phyloP scores from a whole-genome alignment of 108 stramenopile species.

The Stephanodiscus triporus region DNA sequence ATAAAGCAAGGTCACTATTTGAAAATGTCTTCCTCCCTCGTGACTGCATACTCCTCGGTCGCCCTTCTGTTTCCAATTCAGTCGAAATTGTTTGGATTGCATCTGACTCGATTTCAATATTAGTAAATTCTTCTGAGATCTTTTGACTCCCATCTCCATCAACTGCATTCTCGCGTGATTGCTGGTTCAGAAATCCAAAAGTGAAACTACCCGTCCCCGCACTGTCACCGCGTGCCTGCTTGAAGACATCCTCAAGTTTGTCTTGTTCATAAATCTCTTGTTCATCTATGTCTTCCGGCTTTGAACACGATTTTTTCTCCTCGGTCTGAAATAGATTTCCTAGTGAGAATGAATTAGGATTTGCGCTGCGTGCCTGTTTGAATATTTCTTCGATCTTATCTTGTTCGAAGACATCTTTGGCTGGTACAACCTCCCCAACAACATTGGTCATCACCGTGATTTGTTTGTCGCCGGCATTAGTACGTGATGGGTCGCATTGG shows the following conservation, averaged over 20 bases:
- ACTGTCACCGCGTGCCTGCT: conserved; percentile 58
- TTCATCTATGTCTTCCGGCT: conserved; percentile 2
- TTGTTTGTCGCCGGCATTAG: neutral
- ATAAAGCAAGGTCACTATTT: conserved; percentile 49
- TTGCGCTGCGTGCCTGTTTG: neutral
- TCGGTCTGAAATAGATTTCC: conserved; percentile 10
- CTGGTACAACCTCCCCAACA: conserved; percentile 4
- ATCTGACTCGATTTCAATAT: neutral
- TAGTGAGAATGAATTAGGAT: neutral
- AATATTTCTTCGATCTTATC: conserved; percentile 7
- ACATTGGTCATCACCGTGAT: neutral
- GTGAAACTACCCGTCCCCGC: conserved; percentile 43
- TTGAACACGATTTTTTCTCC: neutral
- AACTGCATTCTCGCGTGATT: neutral
- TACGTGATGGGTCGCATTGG: neutral
- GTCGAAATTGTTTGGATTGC: neutral
- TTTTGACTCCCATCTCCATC: neutral
- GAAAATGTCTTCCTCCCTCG: conserved; percentile 40
- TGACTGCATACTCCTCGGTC: neutral
- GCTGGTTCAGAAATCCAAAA: conserved; percentile 29
- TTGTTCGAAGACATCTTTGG: conserved; percentile 25
- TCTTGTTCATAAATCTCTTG: conserved; percentile 65
- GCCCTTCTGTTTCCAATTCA: conserved; percentile 3
- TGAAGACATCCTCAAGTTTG: conserved; percentile 77
- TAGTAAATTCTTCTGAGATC: neutral